Evolutionary conservation across 352 stramenopile species (phyloP), one percentile per base, ranked within the genome.

Genomic region (Globisporangium lucens): DNA sequence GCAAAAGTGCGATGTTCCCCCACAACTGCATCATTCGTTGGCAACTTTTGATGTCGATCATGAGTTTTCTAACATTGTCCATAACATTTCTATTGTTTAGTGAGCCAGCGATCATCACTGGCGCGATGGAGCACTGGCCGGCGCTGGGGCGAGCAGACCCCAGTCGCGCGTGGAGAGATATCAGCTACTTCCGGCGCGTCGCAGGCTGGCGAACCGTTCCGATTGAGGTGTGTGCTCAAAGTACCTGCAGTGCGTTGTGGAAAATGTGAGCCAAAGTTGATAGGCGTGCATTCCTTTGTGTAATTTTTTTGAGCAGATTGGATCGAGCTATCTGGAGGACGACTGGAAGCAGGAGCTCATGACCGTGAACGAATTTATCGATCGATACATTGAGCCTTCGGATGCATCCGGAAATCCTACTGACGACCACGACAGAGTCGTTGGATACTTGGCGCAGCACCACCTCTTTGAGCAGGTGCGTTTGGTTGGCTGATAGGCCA

Each of bases 401-500:
- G 41, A 47, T 47, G 41, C 5, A 49, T 13, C 33, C 22, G 29
- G 10, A 15, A 52, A 36, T 3, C 71, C 0, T 2, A 36, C 4
- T 24, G 12, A 5, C 8, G n/a, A 36, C 1, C 10, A 43, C 60
- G 9, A 69, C 46, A 24, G 49, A 22, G 24, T 12, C 24, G 61
- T 84, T 4, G 90, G 84, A 4, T 97, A 97, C 63, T 69, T 97
- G 43, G 91, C 91, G 0, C 91, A 97, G 70, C 89, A 97, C 49
- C 78, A 90, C 61, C 82, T 97, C 35, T 97, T 97, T 70, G 91
- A 97, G 13, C 89, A 97, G 82, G 86, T 92, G 59, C n/a, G 29
- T 36, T 7, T 30, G 27, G 52, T n/a, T 47, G 41, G 12, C 38
- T 46, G 12, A 15, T 47, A n/a, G 41, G 41, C 41, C 10, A n/a